Conservation (phyloP, 164 flowering plant species). For the Vitis labrusca region DNA sequence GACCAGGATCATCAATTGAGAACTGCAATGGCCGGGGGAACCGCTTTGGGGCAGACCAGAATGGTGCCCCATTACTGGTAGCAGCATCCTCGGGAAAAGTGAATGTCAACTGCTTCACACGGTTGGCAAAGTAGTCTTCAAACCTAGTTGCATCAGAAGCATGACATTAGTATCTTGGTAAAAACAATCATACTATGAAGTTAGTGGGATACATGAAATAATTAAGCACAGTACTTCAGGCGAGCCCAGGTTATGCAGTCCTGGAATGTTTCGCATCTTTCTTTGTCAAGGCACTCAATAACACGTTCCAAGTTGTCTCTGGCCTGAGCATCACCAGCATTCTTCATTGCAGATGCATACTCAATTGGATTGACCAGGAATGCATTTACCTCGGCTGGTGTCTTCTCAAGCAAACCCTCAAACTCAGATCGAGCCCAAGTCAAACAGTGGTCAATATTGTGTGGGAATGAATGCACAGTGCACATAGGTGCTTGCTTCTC, state of each 20-base stretch:
- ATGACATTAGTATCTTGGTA: neutral
- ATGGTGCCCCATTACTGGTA: conserved; percentile 75
- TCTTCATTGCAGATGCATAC: conserved; percentile 56
- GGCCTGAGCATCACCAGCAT: conserved; percentile 88
- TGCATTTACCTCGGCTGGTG: conserved; percentile 90
- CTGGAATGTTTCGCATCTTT: conserved; percentile 70
- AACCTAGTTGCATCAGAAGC: conserved; percentile 45
- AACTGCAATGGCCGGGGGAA: conserved; percentile 76
- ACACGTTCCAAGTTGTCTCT: conserved; percentile 80
- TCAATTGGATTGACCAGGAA: conserved; percentile 64
- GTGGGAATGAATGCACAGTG: conserved; percentile 90
- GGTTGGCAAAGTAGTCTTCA: conserved; percentile 75
- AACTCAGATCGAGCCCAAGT: conserved; percentile 96
- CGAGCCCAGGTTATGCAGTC: conserved; percentile 91
- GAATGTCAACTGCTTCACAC: conserved; percentile 78
- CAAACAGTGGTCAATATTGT: conserved; percentile 89
- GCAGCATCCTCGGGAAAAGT: conserved; percentile 84
- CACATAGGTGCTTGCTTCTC: conserved; percentile 98
- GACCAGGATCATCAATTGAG: conserved; percentile 50
- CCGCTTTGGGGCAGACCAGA: conserved; percentile 91
- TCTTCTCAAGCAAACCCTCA: conserved; percentile 91
- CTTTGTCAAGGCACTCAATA: conserved; percentile 74
- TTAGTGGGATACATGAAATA: neutral
- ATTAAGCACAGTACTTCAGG: conserved; percentile 46
- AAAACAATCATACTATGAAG: no score